Conservation (phyloP, 1,139 yeast species). For the Kluyveromyces sp. region DNA sequence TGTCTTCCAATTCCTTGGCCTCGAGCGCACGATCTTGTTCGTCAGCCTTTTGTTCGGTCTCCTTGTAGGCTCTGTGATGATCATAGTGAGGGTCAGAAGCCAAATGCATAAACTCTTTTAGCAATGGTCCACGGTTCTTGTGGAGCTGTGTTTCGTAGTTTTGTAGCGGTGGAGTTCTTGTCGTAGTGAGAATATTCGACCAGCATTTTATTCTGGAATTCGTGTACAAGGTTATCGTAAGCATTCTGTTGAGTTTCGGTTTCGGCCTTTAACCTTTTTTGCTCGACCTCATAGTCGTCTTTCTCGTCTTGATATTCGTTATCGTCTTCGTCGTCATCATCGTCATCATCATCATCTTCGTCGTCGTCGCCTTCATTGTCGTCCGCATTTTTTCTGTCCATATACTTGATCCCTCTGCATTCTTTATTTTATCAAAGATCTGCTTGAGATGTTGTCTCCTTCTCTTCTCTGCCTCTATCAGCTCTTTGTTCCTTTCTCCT, state of each 20-base stretch:
- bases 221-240: slow-evolving; percentile 21
- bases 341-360: slow-evolving; percentile 26
- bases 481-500: slow-evolving; percentile 45
- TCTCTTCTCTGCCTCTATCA: slow-evolving; percentile 44
- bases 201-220: slow-evolving; percentile 13
- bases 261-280: slow-evolving; percentile 18
- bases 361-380: slow-evolving; percentile 20
- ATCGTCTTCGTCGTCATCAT: slow-evolving; percentile 16
- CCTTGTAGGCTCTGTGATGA: slow-evolving; percentile 21
- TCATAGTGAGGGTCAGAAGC: slow-evolving; percentile 23
- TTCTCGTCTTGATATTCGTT: slow-evolving; percentile 11
- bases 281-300: slow-evolving; percentile 20
- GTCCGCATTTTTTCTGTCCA: slow-evolving; percentile 18
- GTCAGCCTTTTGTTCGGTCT: slow-evolving; percentile 19
- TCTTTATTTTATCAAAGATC: slow-evolving; percentile 36
- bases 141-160: slow-evolving; percentile 17
- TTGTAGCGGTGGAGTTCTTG: slow-evolving; percentile 16
- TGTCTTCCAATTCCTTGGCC: background rate
- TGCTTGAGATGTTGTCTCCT: slow-evolving; percentile 45
- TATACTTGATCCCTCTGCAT: slow-evolving; percentile 22
- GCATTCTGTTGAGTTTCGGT: slow-evolving; percentile 20
- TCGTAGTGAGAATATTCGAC: slow-evolving; percentile 19
- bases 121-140: slow-evolving; percentile 13
- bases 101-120: slow-evolving; percentile 21
- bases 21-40: slow-evolving; percentile 15